Conservation (phyloP, 2,329 filamentous ascomycete species). For the Verticillium nonalfalfae region DNA sequence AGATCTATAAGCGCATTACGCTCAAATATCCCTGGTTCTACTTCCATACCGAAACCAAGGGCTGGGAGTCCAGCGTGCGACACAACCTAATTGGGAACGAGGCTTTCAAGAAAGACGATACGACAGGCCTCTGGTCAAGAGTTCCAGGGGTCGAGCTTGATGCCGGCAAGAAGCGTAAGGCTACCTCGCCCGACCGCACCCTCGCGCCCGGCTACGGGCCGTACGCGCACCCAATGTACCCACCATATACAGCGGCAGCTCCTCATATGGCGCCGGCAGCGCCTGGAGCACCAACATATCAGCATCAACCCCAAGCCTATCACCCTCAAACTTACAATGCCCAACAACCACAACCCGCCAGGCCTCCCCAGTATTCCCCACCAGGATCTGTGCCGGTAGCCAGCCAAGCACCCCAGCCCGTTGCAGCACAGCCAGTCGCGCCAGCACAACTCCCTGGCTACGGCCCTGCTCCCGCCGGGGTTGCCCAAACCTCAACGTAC, state of each 20-base stretch:
- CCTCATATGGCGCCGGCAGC: slow-evolving; percentile 26
- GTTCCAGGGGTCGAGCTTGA: slow-evolving; percentile 53
- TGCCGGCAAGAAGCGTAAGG: slow-evolving; percentile 55
- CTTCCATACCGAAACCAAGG: slow-evolving; percentile 54
- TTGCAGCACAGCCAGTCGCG: slow-evolving; percentile 16
- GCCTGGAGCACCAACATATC: slow-evolving; percentile 22
- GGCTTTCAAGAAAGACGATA: slow-evolving; percentile 53
- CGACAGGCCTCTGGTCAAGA: slow-evolving; percentile 50
- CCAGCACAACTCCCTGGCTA: slow-evolving; percentile 18
- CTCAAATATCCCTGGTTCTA: slow-evolving; percentile 53
- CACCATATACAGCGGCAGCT: slow-evolving; percentile 12
- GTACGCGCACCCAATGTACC: slow-evolving; percentile 19
- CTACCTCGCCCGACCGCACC: slow-evolving; percentile 43
- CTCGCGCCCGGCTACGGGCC: slow-evolving; percentile 26
- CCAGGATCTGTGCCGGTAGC: slow-evolving; percentile 4
- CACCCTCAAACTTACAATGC: slow-evolving; percentile 23
- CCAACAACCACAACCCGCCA: slow-evolving; percentile 10
- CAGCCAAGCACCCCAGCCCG: slow-evolving; percentile 12
- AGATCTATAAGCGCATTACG: slow-evolving; percentile 58
- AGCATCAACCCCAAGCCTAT: slow-evolving; percentile 26
- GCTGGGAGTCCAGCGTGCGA: slow-evolving; percentile 61
- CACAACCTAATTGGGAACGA: slow-evolving; percentile 58
- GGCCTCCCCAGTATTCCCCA: slow-evolving; percentile 11
- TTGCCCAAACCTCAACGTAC: slow-evolving; percentile 18
- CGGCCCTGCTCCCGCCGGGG: slow-evolving; percentile 8